phyloP scores from a whole-genome alignment of 176 grass and related monocot genomes.

The Alopecurus myosuroides region DNA sequence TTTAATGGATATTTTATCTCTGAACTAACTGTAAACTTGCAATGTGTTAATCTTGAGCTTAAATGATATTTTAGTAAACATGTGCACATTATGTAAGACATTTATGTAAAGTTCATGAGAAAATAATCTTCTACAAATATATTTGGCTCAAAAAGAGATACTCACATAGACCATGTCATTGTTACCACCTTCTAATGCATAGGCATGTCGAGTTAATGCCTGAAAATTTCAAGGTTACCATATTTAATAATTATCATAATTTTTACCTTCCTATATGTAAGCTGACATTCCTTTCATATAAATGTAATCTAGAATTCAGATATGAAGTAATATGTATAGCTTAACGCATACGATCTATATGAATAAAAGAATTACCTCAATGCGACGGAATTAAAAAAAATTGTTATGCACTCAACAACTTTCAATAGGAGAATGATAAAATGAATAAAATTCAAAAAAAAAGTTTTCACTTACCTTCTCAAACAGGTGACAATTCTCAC shows the following conservation, averaged over 20 bases:
- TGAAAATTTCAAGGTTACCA: not conserved
- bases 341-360: too few species aligned
- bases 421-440: not conserved
- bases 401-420: not conserved
- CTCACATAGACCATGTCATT: not conserved
- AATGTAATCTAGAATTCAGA: too few species aligned
- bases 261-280: not conserved
- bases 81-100: too few species aligned
- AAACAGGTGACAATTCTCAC: too few species aligned
- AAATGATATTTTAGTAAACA: too few species aligned
- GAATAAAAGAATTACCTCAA: not conserved
- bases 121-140: not conserved
- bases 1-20: too few species aligned
- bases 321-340: too few species aligned
- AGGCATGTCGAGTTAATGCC: not conserved
- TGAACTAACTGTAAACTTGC: too few species aligned
- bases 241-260: not conserved
- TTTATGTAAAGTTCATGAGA: too few species aligned
- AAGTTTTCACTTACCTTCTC: too few species aligned
- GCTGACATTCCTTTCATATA: too few species aligned
- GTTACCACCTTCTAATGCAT: not conserved
- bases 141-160: not conserved
- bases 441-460: not conserved
- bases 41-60: too few species aligned
- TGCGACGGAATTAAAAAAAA: not conserved